These are phyloP conservation scores for Silene uniflora DNA, from an alignment of 148 eudicot species.

Conservation along the genomic window DNA sequence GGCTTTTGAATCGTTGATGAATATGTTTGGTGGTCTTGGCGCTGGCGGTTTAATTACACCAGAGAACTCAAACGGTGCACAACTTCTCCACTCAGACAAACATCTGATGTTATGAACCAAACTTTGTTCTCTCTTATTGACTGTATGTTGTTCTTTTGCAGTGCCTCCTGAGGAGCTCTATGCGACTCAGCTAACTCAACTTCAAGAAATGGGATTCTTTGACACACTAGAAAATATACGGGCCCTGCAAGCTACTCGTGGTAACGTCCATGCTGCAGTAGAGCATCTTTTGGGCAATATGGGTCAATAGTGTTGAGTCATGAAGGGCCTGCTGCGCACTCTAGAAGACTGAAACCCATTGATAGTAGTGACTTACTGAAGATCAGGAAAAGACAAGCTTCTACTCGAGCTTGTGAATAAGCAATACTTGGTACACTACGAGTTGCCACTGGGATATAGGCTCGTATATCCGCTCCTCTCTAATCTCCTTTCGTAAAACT, in stretches of 20 bases:
- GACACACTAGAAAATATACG: slow-evolving; percentile 81
- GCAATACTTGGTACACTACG: slow-evolving; percentile 15
- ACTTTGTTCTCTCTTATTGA: slow-evolving; percentile 6
- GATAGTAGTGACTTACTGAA: slow-evolving; percentile 26
- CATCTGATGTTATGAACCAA: neutral
- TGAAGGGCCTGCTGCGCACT: slow-evolving; percentile 15
- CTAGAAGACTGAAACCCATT: slow-evolving; percentile 18
- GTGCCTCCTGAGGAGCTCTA: slow-evolving; percentile 96
- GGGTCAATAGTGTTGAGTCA: slow-evolving; percentile 41
- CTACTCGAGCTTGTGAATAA: slow-evolving; percentile 39
- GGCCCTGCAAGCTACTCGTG: slow-evolving; percentile 78
- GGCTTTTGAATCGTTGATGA: slow-evolving; percentile 76
- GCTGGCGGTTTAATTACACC: slow-evolving; percentile 65
- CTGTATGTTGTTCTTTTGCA: slow-evolving; percentile 12
- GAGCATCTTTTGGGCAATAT: slow-evolving; percentile 76
- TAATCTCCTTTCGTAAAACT: neutral
- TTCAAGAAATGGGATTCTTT: slow-evolving; percentile 96
- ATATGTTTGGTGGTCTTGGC: slow-evolving; percentile 90
- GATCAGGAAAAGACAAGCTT: slow-evolving; percentile 24
- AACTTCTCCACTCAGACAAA: neutral
- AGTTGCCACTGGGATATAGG: slow-evolving; percentile 30
- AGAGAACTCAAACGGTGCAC: slow-evolving; percentile 49
- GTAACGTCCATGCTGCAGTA: slow-evolving; percentile 94
- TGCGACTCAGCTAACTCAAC: slow-evolving; percentile 82
- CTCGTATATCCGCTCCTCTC: slow-evolving; percentile 4